Evolutionary conservation across 2,329 filamentous ascomycete species (phyloP), one percentile per base, ranked within the genome.

Genomic region (Amauroascus niger): DNA sequence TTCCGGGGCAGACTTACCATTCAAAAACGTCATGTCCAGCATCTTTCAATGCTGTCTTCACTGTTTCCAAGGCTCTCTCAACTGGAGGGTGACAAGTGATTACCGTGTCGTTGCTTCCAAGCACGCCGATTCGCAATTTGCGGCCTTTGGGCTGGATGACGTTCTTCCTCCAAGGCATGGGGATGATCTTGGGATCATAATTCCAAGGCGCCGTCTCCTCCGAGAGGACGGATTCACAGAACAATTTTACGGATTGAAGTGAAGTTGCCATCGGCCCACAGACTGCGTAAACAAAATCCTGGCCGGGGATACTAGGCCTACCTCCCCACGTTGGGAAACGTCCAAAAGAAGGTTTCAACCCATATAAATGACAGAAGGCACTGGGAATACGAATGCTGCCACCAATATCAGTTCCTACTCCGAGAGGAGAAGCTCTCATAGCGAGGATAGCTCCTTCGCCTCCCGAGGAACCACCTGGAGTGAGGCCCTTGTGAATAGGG

Each of bases 391-490:
- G 63, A 40, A 72, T 66, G 49, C 64, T 68, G 6, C 69, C 70
- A 58, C 63, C 65, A 35, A 75, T 75, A 55, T 75, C 73, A 1
- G 67, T 69, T 11, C 68, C 67, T 14, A 70, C 55, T 2, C 67
- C 68, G 8, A 71, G 52, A 14, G 60, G 60, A 24, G 60, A 66
- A 6, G 56, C 64, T 44, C 60, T 61, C 41, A 69, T 64, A 3
- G 65, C 64, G 28, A 69, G 62, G 46, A 69, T 54, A 2, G 67
- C 67, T 4, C 62, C 64, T 56, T 70, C 67, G 9, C 68, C 68
- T 14, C 68, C 68, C 6, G 64, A 67, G 1, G 65, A 68, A 1
- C 68, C 68, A 3, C 68, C 68, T 3, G 66, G 62, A 1, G 63
- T 67, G 5, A 68, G 60, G 2, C 60, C 61, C 18, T 65, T 67